Percentiles rank a stretch among this genome's conserved stretches.
phyloP scores from a whole-genome alignment of 1,284 basidiomycete genomes.

The Ganoderma lucidum region DNA sequence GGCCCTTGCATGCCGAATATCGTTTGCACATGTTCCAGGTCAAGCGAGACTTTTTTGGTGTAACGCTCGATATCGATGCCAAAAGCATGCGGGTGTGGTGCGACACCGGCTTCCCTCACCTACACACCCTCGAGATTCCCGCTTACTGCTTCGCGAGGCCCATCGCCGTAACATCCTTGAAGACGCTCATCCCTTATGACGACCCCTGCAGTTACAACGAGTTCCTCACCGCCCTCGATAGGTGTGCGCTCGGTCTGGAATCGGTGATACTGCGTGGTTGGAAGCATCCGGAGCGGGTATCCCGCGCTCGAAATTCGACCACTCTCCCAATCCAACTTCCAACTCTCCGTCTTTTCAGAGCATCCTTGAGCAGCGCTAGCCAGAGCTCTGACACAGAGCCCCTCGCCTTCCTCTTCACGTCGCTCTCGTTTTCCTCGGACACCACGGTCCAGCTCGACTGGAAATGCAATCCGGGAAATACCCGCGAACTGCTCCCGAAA shows the following conservation, averaged over 20 bases:
- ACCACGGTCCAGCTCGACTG: neutral
- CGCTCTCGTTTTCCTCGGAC: neutral
- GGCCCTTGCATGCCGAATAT: neutral
- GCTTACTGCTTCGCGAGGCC: neutral
- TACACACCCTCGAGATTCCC: neutral
- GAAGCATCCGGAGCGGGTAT: neutral
- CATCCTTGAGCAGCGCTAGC: neutral
- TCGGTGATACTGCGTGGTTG: neutral
- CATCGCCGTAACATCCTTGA: neutral
- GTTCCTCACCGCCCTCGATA: neutral
- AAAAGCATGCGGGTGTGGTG: neutral
- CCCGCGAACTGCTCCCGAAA: neutral
- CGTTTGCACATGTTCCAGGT: neutral
- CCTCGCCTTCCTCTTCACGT: neutral
- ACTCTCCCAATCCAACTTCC: neutral
- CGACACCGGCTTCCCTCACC: neutral
- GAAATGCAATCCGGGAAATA: neutral
- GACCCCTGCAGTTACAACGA: neutral
- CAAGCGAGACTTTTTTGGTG: neutral
- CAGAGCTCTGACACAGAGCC: neutral
- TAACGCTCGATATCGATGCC: neutral
- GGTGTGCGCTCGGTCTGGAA: neutral
- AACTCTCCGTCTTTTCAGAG: neutral
- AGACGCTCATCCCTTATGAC: neutral
- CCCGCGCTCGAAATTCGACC: neutral